These are phyloP conservation scores for Teratosphaeria pseudoeucalypti DNA, from an alignment of 2,329 filamentous ascomycete species.

Conservation along the genomic window DNA sequence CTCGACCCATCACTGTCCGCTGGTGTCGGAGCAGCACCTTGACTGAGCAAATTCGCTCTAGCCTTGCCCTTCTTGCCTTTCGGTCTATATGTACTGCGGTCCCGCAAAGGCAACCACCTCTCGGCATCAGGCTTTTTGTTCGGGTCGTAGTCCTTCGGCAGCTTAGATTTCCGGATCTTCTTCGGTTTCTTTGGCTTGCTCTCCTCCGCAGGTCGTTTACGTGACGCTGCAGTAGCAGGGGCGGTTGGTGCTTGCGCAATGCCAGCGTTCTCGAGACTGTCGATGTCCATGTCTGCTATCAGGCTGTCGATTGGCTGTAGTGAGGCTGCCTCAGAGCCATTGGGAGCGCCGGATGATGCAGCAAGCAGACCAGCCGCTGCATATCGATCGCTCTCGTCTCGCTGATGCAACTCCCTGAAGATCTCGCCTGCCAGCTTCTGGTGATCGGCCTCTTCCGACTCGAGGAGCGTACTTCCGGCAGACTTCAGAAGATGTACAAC, in stretches of 20 bases:
- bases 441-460: constrained; percentile 60
- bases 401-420: constrained; percentile 60
- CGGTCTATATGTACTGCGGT: constrained; percentile 77
- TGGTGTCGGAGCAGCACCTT: constrained; percentile 72
- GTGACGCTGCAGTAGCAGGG: constrained; percentile 16
- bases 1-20: constrained; percentile 36
- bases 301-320: constrained; percentile 55
- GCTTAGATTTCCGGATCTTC: constrained; percentile 47
- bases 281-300: constrained; percentile 49
- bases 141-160: constrained; percentile 66
- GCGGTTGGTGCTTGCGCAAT: constrained; percentile 37
- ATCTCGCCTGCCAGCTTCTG: constrained; percentile 62
- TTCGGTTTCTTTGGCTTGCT: constrained; percentile 43
- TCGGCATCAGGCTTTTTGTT: constrained; percentile 78
- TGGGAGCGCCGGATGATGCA: constrained; percentile 50
- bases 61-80: constrained; percentile 83
- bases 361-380: constrained; percentile 79
- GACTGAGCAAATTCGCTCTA: constrained; percentile 58
- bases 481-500: constrained; percentile 61
- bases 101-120: constrained; percentile 82
- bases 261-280: constrained; percentile 55
- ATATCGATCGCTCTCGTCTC: constrained; percentile 56
- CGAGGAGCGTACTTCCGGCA: constrained; percentile 72
- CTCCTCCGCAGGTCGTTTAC: constrained; percentile 42
- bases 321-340: constrained; percentile 41